Base-by-base conservation (phyloP, 2,329 filamentous ascomycete genomes). In the Penicillium sp. region DNA sequence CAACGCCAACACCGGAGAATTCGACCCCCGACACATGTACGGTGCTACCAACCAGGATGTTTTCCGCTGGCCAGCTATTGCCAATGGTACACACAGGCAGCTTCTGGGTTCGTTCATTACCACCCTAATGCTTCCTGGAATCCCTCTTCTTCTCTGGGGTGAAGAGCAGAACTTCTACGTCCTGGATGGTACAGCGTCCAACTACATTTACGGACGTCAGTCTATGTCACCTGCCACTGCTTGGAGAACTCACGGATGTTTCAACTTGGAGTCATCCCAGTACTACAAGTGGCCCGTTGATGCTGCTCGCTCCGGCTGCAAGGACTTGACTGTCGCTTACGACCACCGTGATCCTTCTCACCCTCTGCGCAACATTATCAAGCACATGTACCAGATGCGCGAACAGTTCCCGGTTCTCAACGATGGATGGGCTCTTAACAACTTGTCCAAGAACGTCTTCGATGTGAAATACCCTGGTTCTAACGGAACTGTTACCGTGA, bases 131-230 rank as follows among this genome's bases (percentile, higher is more conserved):
- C 77, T 87, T 63, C 84, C 84, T 2, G 84, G 84, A 39, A 83
- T 86, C 22, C 82, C 85, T 1, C 68, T 84, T 29, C 69, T 85
- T 11, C 77, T 81, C 16, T 88, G 83, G 81, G 85, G 85, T 16
- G 85, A 88, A 63, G 85, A 88, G 65, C 85, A 88, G 67, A 81
- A 79, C 0, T 84, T 84, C 56, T 87, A 87, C 61, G 70, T 85
- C 0, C 71, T 87, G 2, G 85, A 88, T 61, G 86, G 82, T 53
- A 87, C 84, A 0, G 84, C 84, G 3, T 72, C 73, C 56, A 87
- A 88, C 64, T 88, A 88, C 65, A 78, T 88, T 45, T 88, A 84
- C 65, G 85, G 85, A 22, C 79, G 85, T 61, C 82, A 84, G 63
- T 69, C 85, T 1, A 86, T 88, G 79, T 80, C 81, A 4, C 77